Base-by-base conservation (phyloP, 2,329 filamentous ascomycete species). In the Capronia coronata region DNA sequence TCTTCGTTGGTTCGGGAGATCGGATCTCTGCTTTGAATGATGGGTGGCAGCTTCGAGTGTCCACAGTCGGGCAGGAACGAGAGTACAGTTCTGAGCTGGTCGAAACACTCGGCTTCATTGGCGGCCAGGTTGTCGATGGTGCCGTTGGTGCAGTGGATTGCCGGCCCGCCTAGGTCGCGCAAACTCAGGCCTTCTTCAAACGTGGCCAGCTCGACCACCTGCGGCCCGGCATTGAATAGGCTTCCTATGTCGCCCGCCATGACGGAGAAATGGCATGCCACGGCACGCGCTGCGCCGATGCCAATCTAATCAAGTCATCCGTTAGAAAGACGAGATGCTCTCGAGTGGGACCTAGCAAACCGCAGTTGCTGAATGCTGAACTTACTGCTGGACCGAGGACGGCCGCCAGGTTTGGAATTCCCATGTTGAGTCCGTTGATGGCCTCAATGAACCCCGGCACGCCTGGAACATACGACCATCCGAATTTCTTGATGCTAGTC, bases 81-180 rank as follows among this genome's bases (percentile, higher is more conserved):
- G 18, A 83, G 60, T 0, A 83, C 72, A 0, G 70, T 76, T 1
- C 77, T 68, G 2, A 83, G 61, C 60, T 83, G 80, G 56, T 78
- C 73, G 51, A 82, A 83, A 53, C 78, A 81, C 35, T 75, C 78
- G 14, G 70, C 68, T 61, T 83, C 80, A 49, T 79, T 75, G 3
- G 72, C 69, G 0, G 79, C 80, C 1, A 82, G 67, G 46, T 83
- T 83, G 51, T 83, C 80, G 44, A 83, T 82, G 0, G 79, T 83
- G 0, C 80, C 80, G 51, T 83, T 83, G 1, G 76, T 78, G 58
- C 78, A 82, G 59, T 83, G 80, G 62, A 83, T 75, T 13, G 66
- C 67, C 0, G 80, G 78, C 0, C 80, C 80, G 2, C 80, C 80
- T 0, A 83, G 67, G 54, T 82, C 78, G 11, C 72, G 72, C 35